phyloP scores from a whole-genome alignment of 768 basidiomycete genomes.

The Naganishia randhawae region DNA sequence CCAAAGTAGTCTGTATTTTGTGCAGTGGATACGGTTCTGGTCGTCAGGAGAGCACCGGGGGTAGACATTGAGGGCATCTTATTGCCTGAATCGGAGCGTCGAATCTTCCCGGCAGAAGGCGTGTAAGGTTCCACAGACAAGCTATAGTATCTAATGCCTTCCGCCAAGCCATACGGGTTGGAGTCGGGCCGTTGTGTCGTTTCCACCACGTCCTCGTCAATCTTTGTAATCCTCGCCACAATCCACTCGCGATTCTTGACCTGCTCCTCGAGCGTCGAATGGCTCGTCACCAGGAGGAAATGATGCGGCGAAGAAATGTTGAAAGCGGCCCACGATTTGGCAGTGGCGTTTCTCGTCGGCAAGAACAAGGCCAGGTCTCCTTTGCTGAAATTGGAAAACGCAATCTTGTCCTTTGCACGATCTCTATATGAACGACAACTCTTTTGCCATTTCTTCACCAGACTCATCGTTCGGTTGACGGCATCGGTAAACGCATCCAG shows the following conservation, averaged over 20 bases:
- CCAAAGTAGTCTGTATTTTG: constrained; percentile 7
- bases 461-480: constrained; percentile 68
- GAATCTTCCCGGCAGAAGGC: constrained; percentile 29
- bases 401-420: constrained; percentile 91
- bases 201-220: constrained; percentile 43
- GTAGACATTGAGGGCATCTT: constrained; percentile 18
- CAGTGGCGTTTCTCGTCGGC: constrained; percentile 87
- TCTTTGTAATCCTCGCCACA: constrained; percentile 44
- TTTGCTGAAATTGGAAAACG: constrained; percentile 89
- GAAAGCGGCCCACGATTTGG: constrained; percentile 87
- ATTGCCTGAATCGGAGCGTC: constrained; percentile 20
- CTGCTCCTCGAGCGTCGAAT: constrained; percentile 76
- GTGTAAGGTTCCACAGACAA: constrained; percentile 45
- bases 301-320: constrained; percentile 95
- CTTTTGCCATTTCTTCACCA: constrained; percentile 88
- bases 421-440: constrained; percentile 95
- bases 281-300: constrained; percentile 74
- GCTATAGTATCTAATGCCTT: constrained; percentile 44
- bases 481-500: constrained; percentile 81
- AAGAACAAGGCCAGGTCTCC: constrained; percentile 94
- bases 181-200: constrained; percentile 23
- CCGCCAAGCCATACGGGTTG: constrained; percentile 48
- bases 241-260: constrained; percentile 76
- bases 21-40: background rate
- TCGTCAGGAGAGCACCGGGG: background rate